Evolutionary conservation across 805 yeast species (phyloP).

Genomic region (Cyberlindnera japonica): DNA sequence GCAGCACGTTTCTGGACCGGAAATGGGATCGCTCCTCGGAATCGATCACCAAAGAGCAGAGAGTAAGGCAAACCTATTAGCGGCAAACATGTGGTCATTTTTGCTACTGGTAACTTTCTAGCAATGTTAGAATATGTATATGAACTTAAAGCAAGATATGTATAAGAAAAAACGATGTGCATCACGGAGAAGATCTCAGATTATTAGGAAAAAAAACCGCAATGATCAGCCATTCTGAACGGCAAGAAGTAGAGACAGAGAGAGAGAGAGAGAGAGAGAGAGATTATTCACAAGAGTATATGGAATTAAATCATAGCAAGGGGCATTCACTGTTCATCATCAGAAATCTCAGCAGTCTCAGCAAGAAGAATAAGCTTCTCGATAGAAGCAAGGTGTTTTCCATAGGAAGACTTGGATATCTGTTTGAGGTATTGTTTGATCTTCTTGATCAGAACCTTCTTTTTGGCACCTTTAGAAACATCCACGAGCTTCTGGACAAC

Average conservation of each 20-base stretch:
- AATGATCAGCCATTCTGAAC: too few species aligned
- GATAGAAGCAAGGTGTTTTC: conserved; percentile 80
- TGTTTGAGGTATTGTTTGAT: conserved; percentile 78
- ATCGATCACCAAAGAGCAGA: too few species aligned
- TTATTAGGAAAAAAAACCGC: too few species aligned
- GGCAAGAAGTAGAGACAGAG: neutral
- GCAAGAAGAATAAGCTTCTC: conserved; percentile 45
- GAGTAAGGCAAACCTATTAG: too few species aligned
- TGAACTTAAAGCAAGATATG: too few species aligned
- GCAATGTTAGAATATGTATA: too few species aligned
- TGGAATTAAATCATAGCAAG: neutral
- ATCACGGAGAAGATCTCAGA: too few species aligned
- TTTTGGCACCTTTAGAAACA: conserved; percentile 66
- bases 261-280: neutral
- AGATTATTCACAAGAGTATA: neutral
- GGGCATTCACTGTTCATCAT: conserved; percentile 14
- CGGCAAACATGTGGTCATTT: too few species aligned
- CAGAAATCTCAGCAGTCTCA: conserved; percentile 25
- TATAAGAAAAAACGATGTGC: too few species aligned
- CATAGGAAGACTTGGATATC: conserved; percentile 64
- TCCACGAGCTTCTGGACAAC: conserved; percentile 94
- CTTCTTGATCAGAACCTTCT: conserved; percentile 63
- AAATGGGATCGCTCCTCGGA: too few species aligned
- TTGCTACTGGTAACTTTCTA: too few species aligned
- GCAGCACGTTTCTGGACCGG: too few species aligned